phyloP scores from a whole-genome alignment of 306 rosid genomes.

The Gleditsia sinensis region DNA sequence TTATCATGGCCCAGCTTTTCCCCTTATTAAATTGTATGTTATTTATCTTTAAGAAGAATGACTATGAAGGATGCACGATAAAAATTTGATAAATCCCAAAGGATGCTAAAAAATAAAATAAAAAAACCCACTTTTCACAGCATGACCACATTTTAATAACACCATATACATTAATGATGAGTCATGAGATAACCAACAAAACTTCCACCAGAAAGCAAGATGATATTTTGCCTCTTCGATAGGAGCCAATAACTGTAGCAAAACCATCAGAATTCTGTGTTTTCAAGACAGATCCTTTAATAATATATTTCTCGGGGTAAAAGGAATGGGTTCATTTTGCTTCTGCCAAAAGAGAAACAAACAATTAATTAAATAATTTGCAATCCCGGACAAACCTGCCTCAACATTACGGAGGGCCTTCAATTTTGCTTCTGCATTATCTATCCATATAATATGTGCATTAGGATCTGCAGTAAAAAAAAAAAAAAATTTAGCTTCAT shows the following conservation, averaged over 20 bases:
- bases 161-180: too few species aligned
- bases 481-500: constrained; percentile 12
- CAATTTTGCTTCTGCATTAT: constrained; percentile 70
- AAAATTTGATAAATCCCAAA: too few species aligned
- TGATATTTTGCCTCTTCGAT: too few species aligned
- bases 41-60: too few species aligned
- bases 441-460: constrained; percentile 85
- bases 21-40: too few species aligned
- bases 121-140: too few species aligned
- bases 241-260: not conserved
- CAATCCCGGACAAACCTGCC: constrained; percentile 51
- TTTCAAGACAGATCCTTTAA: not conserved
- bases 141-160: too few species aligned
- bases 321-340: too few species aligned
- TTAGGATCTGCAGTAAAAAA: constrained; percentile 79
- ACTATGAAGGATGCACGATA: too few species aligned
- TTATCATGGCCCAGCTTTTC: too few species aligned
- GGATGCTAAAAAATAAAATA: too few species aligned
- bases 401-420: constrained; percentile 78
- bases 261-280: not conserved
- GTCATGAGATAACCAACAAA: too few species aligned
- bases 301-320: not conserved
- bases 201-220: not conserved
- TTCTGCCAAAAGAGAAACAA: constrained; percentile 12
- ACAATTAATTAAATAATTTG: constrained; percentile 3